Evolutionary conservation across 73 alveolate genomes (phyloP).

Genomic region (Strombidium stylifer): DNA sequence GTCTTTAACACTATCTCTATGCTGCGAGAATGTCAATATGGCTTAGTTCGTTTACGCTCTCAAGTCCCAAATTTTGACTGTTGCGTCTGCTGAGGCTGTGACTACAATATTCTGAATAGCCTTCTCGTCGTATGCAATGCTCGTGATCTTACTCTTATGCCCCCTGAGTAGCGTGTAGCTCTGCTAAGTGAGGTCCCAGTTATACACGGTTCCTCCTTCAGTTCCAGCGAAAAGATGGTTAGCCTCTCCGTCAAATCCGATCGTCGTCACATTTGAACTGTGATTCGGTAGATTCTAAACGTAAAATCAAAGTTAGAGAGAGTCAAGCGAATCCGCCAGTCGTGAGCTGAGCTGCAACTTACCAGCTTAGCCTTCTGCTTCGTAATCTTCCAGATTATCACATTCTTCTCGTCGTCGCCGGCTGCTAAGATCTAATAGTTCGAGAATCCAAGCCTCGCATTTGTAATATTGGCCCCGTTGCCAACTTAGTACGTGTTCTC

Average conservation of each 20-base stretch:
- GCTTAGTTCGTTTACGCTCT: slow-evolving; percentile 38
- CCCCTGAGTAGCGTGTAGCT: too few relatives aligned
- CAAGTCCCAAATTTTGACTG: slow-evolving; percentile 71
- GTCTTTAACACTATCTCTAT: slow-evolving; percentile 61
- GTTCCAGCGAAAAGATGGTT: slow-evolving; percentile 64
- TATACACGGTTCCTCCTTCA: slow-evolving; percentile 63
- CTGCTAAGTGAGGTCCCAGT: slow-evolving; percentile 62
- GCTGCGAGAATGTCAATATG: slow-evolving; percentile 62
- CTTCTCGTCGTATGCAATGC: slow-evolving; percentile 45
- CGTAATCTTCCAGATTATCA: slow-evolving; percentile 47
- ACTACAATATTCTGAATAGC: slow-evolving; percentile 37
- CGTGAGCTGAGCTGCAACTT: too few relatives aligned
- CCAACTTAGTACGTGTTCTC: slow-evolving; percentile 15
- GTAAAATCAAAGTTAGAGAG: not conserved
- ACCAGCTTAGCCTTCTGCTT: slow-evolving; percentile 33
- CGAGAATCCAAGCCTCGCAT: slow-evolving; percentile 44
- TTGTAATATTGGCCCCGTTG: slow-evolving; percentile 54
- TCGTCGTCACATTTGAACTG: slow-evolving; percentile 49
- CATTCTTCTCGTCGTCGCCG: slow-evolving; percentile 53
- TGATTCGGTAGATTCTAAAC: slow-evolving; percentile 45
- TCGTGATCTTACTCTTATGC: slow-evolving; percentile 45
- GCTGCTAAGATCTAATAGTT: slow-evolving; percentile 51
- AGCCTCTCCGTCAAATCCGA: slow-evolving; percentile 38
- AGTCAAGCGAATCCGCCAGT: too few relatives aligned
- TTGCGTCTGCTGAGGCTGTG: slow-evolving; percentile 66